phyloP scores from a whole-genome alignment of 1,284 basidiomycete genomes.

The Trichosporon sp. region DNA sequence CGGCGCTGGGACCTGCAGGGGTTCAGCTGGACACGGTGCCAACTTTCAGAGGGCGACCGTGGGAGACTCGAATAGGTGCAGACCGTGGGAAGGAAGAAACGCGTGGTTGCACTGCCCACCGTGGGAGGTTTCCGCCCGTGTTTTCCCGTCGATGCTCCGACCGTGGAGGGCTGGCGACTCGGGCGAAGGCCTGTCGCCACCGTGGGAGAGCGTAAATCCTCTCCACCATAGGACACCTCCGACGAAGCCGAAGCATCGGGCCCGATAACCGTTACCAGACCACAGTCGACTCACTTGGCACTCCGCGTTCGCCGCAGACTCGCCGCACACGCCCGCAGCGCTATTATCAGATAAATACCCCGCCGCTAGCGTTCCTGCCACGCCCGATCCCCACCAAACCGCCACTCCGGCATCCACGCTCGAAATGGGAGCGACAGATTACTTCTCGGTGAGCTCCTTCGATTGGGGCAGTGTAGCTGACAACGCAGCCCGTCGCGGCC shows the following conservation, averaged over 20 bases:
- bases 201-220: neutral
- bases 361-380: neutral
- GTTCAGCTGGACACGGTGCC: neutral
- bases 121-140: neutral
- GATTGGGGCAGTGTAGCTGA: neutral
- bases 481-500: conserved; percentile 53
- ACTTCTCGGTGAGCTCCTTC: conserved; percentile 16
- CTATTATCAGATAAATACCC: neutral
- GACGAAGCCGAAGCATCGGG: conserved; percentile 1
- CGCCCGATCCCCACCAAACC: neutral
- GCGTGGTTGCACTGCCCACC: neutral
- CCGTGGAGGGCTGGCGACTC: neutral
- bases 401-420: neutral
- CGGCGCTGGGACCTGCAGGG: neutral
- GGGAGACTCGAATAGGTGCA: no score
- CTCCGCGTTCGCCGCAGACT: neutral
- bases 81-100: no score
- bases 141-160: neutral
- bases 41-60: neutral
- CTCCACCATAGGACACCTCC: neutral
- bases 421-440: conserved; percentile 10
- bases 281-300: neutral
- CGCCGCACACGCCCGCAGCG: neutral
- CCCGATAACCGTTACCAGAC: neutral
- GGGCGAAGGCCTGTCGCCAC: neutral